Conservation (phyloP, 306 rosid species). For the Datisca glomerata region DNA sequence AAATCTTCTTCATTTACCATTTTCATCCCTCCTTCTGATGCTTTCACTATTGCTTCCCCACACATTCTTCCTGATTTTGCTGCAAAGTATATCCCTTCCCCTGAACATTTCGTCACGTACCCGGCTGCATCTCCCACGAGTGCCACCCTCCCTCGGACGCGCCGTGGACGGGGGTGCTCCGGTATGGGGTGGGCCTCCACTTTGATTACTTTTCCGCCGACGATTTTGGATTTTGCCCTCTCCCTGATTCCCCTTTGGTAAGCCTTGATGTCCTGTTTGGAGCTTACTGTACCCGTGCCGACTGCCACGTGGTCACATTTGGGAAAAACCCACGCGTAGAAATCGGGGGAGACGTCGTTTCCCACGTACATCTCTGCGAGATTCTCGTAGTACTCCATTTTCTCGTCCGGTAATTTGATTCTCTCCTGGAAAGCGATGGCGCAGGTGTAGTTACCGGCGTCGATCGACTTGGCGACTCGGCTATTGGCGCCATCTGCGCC, state of each 20-base stretch:
- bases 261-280: conserved; percentile 45
- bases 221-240: conserved; percentile 38
- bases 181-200: conserved; percentile 94
- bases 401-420: conserved; percentile 59
- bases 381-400: conserved; percentile 61
- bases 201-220: conserved; percentile 61
- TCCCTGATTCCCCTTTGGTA: conserved; percentile 62
- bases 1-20: conserved; percentile 57
- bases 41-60: conserved; percentile 55
- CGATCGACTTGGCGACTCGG: conserved; percentile 67
- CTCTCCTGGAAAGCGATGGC: conserved; percentile 90
- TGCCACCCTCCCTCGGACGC: conserved; percentile 70
- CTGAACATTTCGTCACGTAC: conserved; percentile 76
- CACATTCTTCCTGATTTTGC: conserved; percentile 76
- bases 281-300: conserved; percentile 72
- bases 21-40: conserved; percentile 55
- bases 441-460: conserved; percentile 59
- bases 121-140: conserved; percentile 88
- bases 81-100: conserved; percentile 84
- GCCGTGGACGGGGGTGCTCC: conserved; percentile 61
- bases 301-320: conserved; percentile 97
- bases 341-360: conserved; percentile 82
- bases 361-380: conserved; percentile 87
- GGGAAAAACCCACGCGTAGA: conserved; percentile 91
- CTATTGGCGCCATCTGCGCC: conserved; percentile 86